These are phyloP conservation scores for Pachysandra terminalis DNA, from an alignment of 164 flowering plant species.

Conservation along the genomic window DNA sequence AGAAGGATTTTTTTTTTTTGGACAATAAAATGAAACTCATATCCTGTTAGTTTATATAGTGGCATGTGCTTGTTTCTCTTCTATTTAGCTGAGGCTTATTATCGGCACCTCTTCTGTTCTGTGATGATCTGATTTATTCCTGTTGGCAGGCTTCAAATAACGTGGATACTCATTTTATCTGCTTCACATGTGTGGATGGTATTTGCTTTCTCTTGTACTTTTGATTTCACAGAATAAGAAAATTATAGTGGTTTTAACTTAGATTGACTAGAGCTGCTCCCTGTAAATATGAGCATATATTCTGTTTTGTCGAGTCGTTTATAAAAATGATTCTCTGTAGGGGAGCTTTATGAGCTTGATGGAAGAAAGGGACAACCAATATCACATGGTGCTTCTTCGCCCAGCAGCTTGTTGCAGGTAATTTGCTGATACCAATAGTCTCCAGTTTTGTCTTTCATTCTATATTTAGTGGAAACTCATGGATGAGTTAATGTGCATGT, in stretches of 20 bases:
- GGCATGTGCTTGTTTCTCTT: not conserved
- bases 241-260: not conserved
- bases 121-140: not conserved
- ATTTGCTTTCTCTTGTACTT: slow-evolving; percentile 10
- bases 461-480: too few relatives aligned
- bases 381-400: slow-evolving; percentile 80
- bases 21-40: too few relatives aligned
- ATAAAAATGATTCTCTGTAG: slow-evolving; percentile 25
- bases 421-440: not conserved
- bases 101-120: not conserved
- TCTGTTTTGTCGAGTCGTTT: not conserved
- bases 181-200: slow-evolving; percentile 92
- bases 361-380: slow-evolving; percentile 79
- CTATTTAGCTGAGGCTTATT: not conserved
- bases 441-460: too few relatives aligned
- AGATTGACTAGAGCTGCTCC: too few relatives aligned
- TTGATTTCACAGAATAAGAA: not conserved
- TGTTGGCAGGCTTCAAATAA: slow-evolving; percentile 60
- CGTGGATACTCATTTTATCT: slow-evolving; percentile 85
- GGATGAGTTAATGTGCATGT: too few relatives aligned
- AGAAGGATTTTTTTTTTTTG: too few relatives aligned
- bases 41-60: too few relatives aligned
- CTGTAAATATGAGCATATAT: too few relatives aligned
- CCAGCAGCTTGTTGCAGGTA: slow-evolving; percentile 70
- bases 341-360: slow-evolving; percentile 90